Base-by-base conservation (phyloP, 805 yeast genomes). In the Candida broadrunensis region DNA sequence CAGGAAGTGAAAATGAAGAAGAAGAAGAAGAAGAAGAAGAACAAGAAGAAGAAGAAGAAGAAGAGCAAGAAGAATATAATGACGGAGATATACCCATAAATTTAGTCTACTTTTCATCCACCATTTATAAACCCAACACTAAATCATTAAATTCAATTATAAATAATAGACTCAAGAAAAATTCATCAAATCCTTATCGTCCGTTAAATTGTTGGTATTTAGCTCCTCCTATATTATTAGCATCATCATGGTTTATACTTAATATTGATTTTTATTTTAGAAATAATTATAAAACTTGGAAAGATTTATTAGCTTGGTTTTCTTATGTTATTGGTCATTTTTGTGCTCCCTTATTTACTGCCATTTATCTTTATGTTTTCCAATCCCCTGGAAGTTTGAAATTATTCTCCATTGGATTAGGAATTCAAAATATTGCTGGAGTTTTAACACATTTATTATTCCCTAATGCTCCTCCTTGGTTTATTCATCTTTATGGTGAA, bases 381-480 rank as follows among this genome's bases (percentile, higher is more conserved):
- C 85, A 81, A 39, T 72, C 81, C 1, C 85, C 83, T 14, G 87
- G 85, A 0, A 77, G 79, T 0, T 36, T 80, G 8, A 77, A 73
- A 45, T 64, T 69, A 49, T 83, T 80, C 49, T 64, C 79, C 0
- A 50, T 73, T n/a, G 71, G 78, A 1, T 47, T 83, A 32, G 89
- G 90, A 2, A 38, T 69, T 9, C 88, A 81, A 55, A 83, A 82
- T 50, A 70, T 81, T 7, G 60, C 69, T 2, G 85, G 86, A 18
- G 82, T 82, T 0, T 31, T 72, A 29, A 83, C 88, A 3, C 88
- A 82, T 56, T 56, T 83, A 30, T 35, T 72, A 11, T 67, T 81
- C 55, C 90, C 90, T 17, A 81, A 79, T 55, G 86, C 88, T 1
- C 85, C 89, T 0, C 90, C 89, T 2, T 81, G 88, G 85, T 83